Conservation (phyloP, 345 rosid genomes). For the Turnera subulata region DNA sequence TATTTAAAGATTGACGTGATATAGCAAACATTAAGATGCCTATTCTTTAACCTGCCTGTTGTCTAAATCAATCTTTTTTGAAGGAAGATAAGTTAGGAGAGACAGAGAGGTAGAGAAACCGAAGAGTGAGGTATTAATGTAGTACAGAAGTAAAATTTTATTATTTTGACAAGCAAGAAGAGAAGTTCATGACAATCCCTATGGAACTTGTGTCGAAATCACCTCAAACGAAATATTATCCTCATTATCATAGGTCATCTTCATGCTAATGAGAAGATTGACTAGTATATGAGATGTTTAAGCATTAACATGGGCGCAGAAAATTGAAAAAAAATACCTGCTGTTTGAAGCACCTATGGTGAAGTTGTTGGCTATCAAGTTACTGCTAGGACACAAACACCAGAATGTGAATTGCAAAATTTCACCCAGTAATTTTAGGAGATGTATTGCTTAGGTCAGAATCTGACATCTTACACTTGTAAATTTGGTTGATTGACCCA, state of each 20-base stretch:
- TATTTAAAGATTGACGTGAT: too few relatives aligned
- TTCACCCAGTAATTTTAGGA: background rate
- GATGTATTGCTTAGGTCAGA: background rate
- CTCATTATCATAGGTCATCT: background rate
- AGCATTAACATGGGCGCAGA: constrained; percentile 1
- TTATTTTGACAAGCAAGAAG: background rate
- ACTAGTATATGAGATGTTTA: too few relatives aligned
- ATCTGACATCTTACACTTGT: constrained; percentile 41
- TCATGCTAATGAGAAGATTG: too few relatives aligned
- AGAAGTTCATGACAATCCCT: too few relatives aligned
- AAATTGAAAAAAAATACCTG: constrained; percentile 38
- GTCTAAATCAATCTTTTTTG: too few relatives aligned
- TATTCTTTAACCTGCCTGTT: too few relatives aligned
- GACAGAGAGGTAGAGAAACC: too few relatives aligned
- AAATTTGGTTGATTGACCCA: constrained; percentile 49
- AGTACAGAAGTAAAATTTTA: background rate
- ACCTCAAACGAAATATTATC: background rate
- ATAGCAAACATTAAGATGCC: too few relatives aligned
- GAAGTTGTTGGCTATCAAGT: constrained; percentile 68
- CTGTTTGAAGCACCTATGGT: constrained; percentile 33
- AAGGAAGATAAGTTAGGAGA: too few relatives aligned
- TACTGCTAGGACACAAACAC: constrained; percentile 35
- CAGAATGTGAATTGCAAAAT: background rate
- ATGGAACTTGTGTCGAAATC: too few relatives aligned
- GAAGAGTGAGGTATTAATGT: too few relatives aligned